Conservation (phyloP, 768 basidiomycete genomes). For the Kwoniella dejecticola region DNA sequence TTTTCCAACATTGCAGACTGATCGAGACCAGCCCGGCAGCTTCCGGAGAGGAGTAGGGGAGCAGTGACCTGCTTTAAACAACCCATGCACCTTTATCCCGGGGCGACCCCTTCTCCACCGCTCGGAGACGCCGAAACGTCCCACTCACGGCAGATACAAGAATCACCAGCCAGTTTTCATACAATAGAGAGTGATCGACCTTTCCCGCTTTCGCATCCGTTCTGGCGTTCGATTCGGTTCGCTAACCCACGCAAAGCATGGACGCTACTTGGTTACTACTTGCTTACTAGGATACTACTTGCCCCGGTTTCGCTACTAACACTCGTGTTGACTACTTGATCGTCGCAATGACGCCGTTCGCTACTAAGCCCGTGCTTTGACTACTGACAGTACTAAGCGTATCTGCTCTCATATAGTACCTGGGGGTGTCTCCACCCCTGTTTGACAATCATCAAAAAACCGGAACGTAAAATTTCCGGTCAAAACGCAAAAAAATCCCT, state of each 20-base stretch:
- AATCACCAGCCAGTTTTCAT: constrained; percentile 6
- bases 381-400: background rate
- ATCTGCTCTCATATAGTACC: constrained; percentile 24
- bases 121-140: constrained; percentile 15
- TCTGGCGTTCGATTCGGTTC: too few species aligned
- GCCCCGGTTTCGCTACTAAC: too few species aligned
- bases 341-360: too few species aligned
- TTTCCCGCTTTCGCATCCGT: background rate
- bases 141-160: constrained; percentile 7
- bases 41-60: background rate
- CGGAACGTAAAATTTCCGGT: constrained; percentile 18
- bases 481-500: constrained; percentile 27
- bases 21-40: constrained; percentile 6
- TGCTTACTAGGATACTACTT: too few species aligned
- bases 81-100: background rate
- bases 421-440: constrained; percentile 7
- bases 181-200: constrained; percentile 6
- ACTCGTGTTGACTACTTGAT: too few species aligned
- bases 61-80: too few species aligned
- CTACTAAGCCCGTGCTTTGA: too few species aligned
- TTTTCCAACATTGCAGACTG: constrained; percentile 37
- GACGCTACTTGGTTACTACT: too few species aligned
- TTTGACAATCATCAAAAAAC: constrained; percentile 16
- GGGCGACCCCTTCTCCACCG: constrained; percentile 1
- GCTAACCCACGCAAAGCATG: too few species aligned